Evolutionary conservation across 805 yeast genomes (phyloP), one percentile per base, ranked within the genome.

Genomic region (Ascoidea asiatica): DNA sequence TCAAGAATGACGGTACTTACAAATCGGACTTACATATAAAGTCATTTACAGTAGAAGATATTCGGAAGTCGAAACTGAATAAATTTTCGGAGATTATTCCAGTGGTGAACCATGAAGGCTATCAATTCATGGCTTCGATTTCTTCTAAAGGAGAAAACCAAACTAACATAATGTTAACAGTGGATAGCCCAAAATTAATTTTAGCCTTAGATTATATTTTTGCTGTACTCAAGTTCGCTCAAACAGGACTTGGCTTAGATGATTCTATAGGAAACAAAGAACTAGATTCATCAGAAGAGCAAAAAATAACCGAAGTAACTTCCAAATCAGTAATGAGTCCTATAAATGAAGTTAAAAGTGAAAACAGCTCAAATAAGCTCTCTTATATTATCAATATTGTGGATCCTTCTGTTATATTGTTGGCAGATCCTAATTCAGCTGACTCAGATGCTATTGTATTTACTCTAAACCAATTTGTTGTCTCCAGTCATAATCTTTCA

Each of bases 371-470:
- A 7, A 39, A n/a, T 20, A 7, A 15, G 17, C 21, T 20, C 21
- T 79, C 77, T 0, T 74, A 72, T 49, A 71, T 84, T 1, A 56
- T 90, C 36, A 87, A 84, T 54, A 62, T 92, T 38, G 77, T 79
- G 5, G 81, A 86, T 45, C 79, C 90, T 0, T 85, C 95, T 0
- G 67, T 90, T 18, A 76, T 86, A 18, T 62, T 92, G 23, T 62
- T 92, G 39, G 95, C 95, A 0, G 84, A 90, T 57, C 85, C 95
- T 0, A 70, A 80, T 1, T 66, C 70, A 5, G 57, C 61, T 2
- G 70, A 78, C 48, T 76, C 95, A 0, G 95, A 89, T 53, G 97
- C 97, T 0, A 73, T 90, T 48, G 96, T 90, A 1, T 81, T 92
- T 64, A 84, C 85, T 54, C 77, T 88, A 13, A 94, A 82, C 47